Evolutionary conservation across 495 filamentous ascomycete genomes (phyloP), one percentile per base, ranked within the genome.

Genomic region (Bathelium albidoporum): DNA sequence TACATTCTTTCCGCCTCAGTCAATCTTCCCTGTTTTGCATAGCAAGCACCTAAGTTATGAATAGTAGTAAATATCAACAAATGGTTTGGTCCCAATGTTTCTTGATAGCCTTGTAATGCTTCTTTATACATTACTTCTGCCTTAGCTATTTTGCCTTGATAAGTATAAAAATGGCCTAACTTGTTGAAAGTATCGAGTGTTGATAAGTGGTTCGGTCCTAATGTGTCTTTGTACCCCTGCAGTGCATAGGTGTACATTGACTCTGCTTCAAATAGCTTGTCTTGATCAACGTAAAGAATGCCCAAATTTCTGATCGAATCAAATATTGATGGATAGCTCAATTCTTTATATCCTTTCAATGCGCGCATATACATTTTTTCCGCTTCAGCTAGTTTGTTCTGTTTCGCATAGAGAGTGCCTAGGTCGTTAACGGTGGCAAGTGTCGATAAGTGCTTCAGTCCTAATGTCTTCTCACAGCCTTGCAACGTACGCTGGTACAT

Each of bases 241-340:
- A 55, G n/a, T n/a, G 49, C 49, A 4, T 5, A 55, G 5, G 5
- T 22, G 10, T 7, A 55, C n/a, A 55, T 5, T 22, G 5, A 7
- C n/a, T 61, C 59, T 55, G 5, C 59, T 61, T 59, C 31, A 32
- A 4, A 28, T 24, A 62, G 52, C 49, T 66, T 66, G 64, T 59
- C 60, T 39, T 66, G 64, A 36, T 62, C 45, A 32, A 28, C 32
- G 60, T 59, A 66, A 52, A 66, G 60, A 20, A 59, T 28, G 28
- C 60, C 64, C 16, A 66, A 22, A 3, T 28, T 18, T 29, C 59
- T 16, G 5, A 62, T 45, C 26, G 59, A 36, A 52, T 4, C 31
- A 2, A 65, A 32, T 41, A 61, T 39, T 11, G 61, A 43, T 41
- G 55, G 9, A 31, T 20, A 44, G 16, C 5, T 39, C 34, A 39